phyloP scores from a whole-genome alignment of 169 alveolate genomes.

The Plasmodium fragile region DNA sequence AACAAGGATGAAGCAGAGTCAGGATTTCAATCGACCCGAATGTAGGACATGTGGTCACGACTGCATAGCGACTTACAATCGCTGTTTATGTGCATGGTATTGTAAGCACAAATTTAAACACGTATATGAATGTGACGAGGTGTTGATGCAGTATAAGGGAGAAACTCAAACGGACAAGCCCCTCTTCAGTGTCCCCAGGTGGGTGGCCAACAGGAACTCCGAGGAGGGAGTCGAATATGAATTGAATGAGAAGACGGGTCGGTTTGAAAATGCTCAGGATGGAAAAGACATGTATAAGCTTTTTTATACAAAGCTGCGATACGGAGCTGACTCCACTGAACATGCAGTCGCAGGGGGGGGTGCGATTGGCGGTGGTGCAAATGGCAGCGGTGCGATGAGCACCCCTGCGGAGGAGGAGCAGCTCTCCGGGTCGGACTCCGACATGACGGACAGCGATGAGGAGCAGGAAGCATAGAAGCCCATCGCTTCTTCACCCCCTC shows the following conservation, averaged over 20 bases:
- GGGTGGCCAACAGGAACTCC: constrained; percentile 80
- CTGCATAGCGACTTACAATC: constrained; percentile 82
- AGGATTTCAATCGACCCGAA: constrained; percentile 81
- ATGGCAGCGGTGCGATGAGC: neutral
- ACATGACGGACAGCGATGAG: constrained; percentile 59
- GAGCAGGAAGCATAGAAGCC: constrained; percentile 6
- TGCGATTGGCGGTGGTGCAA: neutral
- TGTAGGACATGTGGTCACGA: constrained; percentile 82
- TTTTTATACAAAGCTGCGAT: constrained; percentile 30
- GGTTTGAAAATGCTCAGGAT: constrained; percentile 6
- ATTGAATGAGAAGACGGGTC: neutral
- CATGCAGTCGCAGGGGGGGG: neutral
- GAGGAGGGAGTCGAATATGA: neutral
- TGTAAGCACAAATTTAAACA: constrained; percentile 66
- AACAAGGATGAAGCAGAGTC: constrained; percentile 80
- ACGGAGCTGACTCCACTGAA: neutral
- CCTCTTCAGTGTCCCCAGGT: constrained; percentile 77
- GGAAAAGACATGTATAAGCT: constrained; percentile 14
- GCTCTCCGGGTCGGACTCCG: constrained; percentile 18
- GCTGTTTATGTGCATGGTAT: constrained; percentile 85
- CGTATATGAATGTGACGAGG: constrained; percentile 72
- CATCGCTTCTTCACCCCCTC: neutral
- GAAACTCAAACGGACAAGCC: constrained; percentile 80
- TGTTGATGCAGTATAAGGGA: constrained; percentile 81
- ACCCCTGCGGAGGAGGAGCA: neutral